These are phyloP conservation scores for Tuber microsphaerosporum DNA, from an alignment of 495 filamentous ascomycete species.

Conservation along the genomic window DNA sequence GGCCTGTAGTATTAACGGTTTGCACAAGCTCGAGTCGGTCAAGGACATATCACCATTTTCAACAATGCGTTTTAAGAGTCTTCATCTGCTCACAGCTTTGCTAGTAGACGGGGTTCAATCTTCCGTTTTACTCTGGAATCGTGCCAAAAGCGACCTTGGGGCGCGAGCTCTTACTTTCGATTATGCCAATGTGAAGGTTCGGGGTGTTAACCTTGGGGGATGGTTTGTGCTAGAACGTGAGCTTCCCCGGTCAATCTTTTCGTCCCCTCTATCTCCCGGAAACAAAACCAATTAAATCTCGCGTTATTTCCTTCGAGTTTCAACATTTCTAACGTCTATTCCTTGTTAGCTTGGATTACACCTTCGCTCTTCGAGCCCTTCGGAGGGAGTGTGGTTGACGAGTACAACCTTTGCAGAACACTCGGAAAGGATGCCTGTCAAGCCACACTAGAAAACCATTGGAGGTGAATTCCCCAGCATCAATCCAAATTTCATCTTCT, in stretches of 20 bases:
- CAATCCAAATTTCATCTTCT: background rate
- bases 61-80: constrained; percentile 4
- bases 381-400: constrained; percentile 50
- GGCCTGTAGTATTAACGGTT: background rate
- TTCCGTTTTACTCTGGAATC: constrained; percentile 17
- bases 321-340: constrained; percentile 14
- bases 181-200: constrained; percentile 43
- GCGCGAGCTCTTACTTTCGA: constrained; percentile 26
- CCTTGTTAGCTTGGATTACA: constrained; percentile 54
- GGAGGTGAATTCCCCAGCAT: constrained; percentile 43
- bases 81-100: constrained; percentile 13
- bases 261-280: background rate
- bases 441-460: constrained; percentile 50
- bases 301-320: constrained; percentile 8
- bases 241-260: background rate
- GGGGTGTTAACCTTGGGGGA: constrained; percentile 69
- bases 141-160: constrained; percentile 20
- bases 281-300: background rate
- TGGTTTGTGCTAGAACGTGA: constrained; percentile 64
- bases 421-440: constrained; percentile 51
- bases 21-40: background rate
- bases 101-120: constrained; percentile 18
- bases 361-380: constrained; percentile 55
- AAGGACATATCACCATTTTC: constrained; percentile 10
- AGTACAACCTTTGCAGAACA: constrained; percentile 52